These are phyloP conservation scores for Cryptococcus deneoformans DNA, from an alignment of 1,284 basidiomycete genomes.

Conservation along the genomic window DNA sequence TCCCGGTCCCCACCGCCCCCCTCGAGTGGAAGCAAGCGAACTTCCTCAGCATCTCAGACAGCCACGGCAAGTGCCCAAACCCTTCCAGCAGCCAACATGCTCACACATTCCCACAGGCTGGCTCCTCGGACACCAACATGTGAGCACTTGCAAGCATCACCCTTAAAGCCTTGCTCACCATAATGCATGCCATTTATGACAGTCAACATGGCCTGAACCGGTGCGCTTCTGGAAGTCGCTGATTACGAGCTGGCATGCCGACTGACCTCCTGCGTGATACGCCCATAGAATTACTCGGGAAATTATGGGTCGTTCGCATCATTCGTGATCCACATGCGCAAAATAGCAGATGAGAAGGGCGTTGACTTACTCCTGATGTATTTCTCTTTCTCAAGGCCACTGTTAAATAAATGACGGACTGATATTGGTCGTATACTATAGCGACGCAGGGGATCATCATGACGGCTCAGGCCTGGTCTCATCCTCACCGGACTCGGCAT, in stretches of 20 bases:
- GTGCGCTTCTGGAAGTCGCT: conserved; percentile 21
- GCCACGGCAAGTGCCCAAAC: conserved; percentile 36
- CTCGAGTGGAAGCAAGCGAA: conserved; percentile 49
- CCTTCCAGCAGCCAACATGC: not conserved
- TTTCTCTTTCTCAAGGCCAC: not conserved
- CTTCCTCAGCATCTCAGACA: conserved; percentile 47
- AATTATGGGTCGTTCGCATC: conserved; percentile 76
- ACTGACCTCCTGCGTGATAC: too few species aligned
- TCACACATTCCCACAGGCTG: conserved; percentile 29
- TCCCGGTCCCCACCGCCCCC: conserved; percentile 37
- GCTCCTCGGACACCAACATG: conserved; percentile 49
- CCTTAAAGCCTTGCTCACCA: too few species aligned
- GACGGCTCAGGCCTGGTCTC: conserved; percentile 58
- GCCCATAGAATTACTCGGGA: conserved; percentile 53
- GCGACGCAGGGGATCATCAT: conserved; percentile 59
- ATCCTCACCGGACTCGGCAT: conserved; percentile 56
- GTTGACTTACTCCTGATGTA: conserved; percentile 45
- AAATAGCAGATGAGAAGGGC: conserved; percentile 54
- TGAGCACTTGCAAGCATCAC: conserved; percentile 17
- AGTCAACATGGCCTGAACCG: conserved; percentile 50
- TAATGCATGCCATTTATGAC: conserved; percentile 5
- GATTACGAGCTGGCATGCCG: not conserved
- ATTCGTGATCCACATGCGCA: conserved; percentile 77
- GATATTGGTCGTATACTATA: conserved; percentile 1
- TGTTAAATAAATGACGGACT: conserved; percentile 24